phyloP scores from a whole-genome alignment of 2,329 filamentous ascomycete genomes.

The Incumbomyces delicatus region DNA sequence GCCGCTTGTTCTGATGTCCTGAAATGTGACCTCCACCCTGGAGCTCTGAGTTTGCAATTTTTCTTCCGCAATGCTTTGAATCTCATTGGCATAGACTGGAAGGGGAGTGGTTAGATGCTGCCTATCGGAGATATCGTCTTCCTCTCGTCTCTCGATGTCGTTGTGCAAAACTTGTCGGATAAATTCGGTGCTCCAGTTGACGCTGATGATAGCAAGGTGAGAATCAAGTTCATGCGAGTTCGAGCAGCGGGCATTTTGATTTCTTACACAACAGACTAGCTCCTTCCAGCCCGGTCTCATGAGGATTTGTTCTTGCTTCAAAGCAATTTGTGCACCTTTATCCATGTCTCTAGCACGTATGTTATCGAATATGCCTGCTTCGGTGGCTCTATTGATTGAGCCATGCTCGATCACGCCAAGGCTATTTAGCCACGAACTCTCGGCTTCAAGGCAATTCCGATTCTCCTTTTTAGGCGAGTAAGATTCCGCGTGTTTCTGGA shows the following conservation, averaged over 20 bases:
- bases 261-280: neutral
- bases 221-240: neutral
- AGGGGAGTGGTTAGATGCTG: neutral
- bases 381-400: neutral
- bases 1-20: constrained; percentile 2
- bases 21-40: neutral
- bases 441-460: neutral
- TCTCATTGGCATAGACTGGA: constrained; percentile 3
- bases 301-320: neutral
- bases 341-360: neutral
- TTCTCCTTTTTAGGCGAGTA: neutral
- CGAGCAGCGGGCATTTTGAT: neutral
- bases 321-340: neutral
- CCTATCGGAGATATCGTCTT: neutral
- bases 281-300: constrained; percentile 1
- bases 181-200: constrained; percentile 6
- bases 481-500: neutral
- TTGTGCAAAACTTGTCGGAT: neutral
- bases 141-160: neutral
- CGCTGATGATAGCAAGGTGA: neutral
- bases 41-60: neutral
- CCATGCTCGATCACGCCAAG: neutral
- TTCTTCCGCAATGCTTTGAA: neutral
- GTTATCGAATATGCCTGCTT: constrained; percentile 2
- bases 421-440: constrained; percentile 4